phyloP scores from a whole-genome alignment of 805 yeast species.

The Debaryomyces prosopidis region DNA sequence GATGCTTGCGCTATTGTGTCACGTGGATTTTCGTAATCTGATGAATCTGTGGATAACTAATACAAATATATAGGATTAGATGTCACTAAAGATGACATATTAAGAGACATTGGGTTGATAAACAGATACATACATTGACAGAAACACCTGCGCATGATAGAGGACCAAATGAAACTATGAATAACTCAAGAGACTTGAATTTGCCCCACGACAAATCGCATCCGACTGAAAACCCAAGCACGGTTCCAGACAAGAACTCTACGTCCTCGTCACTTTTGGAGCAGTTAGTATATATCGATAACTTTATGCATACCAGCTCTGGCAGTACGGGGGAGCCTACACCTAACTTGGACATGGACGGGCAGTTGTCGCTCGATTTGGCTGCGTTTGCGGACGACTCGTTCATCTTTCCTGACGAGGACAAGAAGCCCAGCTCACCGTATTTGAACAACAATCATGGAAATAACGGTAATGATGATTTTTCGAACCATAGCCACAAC shows the following conservation, averaged over 20 bases:
- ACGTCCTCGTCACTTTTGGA: constrained; percentile 56
- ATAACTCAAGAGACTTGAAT: too few species aligned
- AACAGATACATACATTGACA: too few species aligned
- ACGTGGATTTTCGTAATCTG: neutral
- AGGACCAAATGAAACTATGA: too few species aligned
- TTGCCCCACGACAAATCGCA: too few species aligned
- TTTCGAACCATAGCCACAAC: neutral
- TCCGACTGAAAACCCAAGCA: neutral
- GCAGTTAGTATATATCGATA: constrained; percentile 79
- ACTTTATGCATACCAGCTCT: constrained; percentile 55
- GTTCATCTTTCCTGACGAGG: constrained; percentile 80
- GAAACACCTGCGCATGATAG: too few species aligned
- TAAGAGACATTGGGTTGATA: too few species aligned
- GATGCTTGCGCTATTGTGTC: neutral
- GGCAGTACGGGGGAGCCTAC: constrained; percentile 28
- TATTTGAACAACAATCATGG: constrained; percentile 13
- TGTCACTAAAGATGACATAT: too few species aligned
- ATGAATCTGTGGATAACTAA: neutral
- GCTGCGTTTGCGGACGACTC: constrained; percentile 84
- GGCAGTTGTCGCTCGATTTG: constrained; percentile 52
- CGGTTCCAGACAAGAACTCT: constrained; percentile 1
- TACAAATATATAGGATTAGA: too few species aligned
- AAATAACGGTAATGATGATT: constrained; percentile 8
- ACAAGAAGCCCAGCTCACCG: constrained; percentile 27
- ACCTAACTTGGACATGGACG: constrained; percentile 41